These are phyloP conservation scores for Hortaea werneckii DNA, from an alignment of 2,329 filamentous ascomycete species.

Conservation along the genomic window DNA sequence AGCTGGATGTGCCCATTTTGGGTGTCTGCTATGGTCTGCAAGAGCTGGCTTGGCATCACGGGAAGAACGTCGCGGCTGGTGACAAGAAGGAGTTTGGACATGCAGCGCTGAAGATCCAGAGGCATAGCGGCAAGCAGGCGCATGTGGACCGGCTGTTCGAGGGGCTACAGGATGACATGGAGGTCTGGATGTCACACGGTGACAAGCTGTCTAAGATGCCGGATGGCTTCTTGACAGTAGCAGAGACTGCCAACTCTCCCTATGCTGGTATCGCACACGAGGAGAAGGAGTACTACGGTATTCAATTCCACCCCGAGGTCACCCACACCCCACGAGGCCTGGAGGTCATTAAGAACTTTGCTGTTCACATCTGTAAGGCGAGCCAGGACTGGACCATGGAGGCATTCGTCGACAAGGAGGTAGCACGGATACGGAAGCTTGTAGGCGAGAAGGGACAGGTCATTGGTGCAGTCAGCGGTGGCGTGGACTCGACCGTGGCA, in stretches of 20 bases:
- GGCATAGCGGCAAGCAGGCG: conserved; percentile 42
- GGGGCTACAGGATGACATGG: conserved; percentile 58
- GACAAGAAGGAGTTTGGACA: conserved; percentile 63
- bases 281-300: conserved; percentile 61
- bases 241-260: conserved; percentile 63
- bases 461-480: conserved; percentile 68
- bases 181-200: conserved; percentile 79
- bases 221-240: conserved; percentile 61
- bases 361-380: conserved; percentile 69
- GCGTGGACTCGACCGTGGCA: conserved; percentile 82
- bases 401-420: conserved; percentile 72
- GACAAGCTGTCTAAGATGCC: conserved; percentile 75
- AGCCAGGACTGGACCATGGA: conserved; percentile 74
- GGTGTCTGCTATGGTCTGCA: conserved; percentile 57
- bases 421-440: conserved; percentile 65
- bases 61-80: conserved; percentile 57
- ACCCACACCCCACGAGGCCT: conserved; percentile 61
- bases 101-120: conserved; percentile 53
- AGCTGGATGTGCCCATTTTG: conserved; percentile 54
- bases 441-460: conserved; percentile 78
- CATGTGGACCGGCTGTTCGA: conserved; percentile 72
- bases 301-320: conserved; percentile 88
- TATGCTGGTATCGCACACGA: conserved; percentile 72
- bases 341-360: conserved; percentile 71
- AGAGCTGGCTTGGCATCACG: conserved; percentile 64